A percentile compares a stretch with the other conserved stretches of the same genome.
These are phyloP conservation scores for Pythium volutum DNA, from an alignment of 352 stramenopile genomes.

Conservation along the genomic window DNA sequence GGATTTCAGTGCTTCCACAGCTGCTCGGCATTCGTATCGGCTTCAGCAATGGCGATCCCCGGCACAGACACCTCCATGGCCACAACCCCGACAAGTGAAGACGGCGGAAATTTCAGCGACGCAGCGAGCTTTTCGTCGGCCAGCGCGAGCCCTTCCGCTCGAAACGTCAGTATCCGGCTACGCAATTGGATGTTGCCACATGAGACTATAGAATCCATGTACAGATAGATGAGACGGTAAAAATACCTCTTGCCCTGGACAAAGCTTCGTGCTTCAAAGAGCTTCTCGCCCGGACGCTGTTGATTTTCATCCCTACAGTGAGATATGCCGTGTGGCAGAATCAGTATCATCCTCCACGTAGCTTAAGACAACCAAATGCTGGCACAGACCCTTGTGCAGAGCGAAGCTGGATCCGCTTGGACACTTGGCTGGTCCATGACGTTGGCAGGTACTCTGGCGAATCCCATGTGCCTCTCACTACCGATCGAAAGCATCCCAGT, in stretches of 20 bases:
- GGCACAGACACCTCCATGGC: background rate
- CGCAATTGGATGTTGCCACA: no score
- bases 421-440: conserved; percentile 63
- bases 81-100: background rate
- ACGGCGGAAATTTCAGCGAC: background rate
- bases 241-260: conserved; percentile 43
- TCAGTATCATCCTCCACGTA: background rate
- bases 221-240: background rate
- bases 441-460: conserved; percentile 52
- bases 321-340: background rate
- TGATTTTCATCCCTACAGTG: background rate
- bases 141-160: conserved; percentile 6
- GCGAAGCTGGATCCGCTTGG: conserved; percentile 58
- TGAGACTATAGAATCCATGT: no score
- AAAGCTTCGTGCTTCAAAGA: conserved; percentile 51
- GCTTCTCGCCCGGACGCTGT: background rate
- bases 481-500: no score
- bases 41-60: background rate
- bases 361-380: background rate
- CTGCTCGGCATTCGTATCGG: conserved; percentile 19
- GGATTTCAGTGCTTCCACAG: conserved; percentile 22
- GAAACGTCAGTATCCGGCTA: conserved; percentile 1
- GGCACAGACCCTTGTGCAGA: background rate
- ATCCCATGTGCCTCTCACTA: conserved; percentile 38
- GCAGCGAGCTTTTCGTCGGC: background rate